Percentiles rank a stretch among this genome's conserved stretches.
Evolutionary conservation across 495 filamentous ascomycete genomes (phyloP).

Genomic region (Penicillium pancosmium): DNA sequence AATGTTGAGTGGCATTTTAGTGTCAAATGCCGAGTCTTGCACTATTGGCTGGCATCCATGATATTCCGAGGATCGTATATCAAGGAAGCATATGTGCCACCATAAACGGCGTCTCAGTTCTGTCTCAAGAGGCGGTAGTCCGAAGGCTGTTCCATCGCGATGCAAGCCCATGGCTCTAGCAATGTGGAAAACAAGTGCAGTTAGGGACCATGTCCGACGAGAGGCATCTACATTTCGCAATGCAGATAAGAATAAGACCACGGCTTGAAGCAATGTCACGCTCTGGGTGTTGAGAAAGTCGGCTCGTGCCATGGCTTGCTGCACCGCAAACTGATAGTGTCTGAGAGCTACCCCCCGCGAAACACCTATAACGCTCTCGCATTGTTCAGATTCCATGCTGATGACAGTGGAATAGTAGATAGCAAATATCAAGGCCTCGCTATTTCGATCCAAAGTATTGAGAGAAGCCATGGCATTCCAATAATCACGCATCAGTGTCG

Average conservation of each 20-base stretch:
- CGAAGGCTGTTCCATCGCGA: slow-evolving; percentile 65
- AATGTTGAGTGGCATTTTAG: slow-evolving; percentile 66
- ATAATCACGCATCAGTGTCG: slow-evolving; percentile 48
- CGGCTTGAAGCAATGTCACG: slow-evolving; percentile 67
- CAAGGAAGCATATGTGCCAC: slow-evolving; percentile 76
- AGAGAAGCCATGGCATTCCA: slow-evolving; percentile 44
- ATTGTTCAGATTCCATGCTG: slow-evolving; percentile 49
- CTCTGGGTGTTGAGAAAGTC: slow-evolving; percentile 69
- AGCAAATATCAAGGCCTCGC: slow-evolving; percentile 69
- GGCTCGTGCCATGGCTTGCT: slow-evolving; percentile 70
- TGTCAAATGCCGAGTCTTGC: slow-evolving; percentile 64
- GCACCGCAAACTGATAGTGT: slow-evolving; percentile 60
- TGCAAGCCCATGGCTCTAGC: slow-evolving; percentile 74
- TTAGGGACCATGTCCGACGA: slow-evolving; percentile 57
- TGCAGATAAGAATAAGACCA: slow-evolving; percentile 62
- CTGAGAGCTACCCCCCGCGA: slow-evolving; percentile 9
- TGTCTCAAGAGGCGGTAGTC: slow-evolving; percentile 62
- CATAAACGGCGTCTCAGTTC: slow-evolving; percentile 72
- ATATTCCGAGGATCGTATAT: slow-evolving; percentile 72
- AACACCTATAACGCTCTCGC: slow-evolving; percentile 1
- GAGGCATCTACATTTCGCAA: slow-evolving; percentile 59
- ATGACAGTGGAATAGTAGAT: slow-evolving; percentile 73
- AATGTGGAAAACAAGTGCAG: slow-evolving; percentile 65
- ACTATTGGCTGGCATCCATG: slow-evolving; percentile 68
- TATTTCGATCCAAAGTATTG: slow-evolving; percentile 35